phyloP scores from a whole-genome alignment of 345 rosid species.

The Eutrema yunnanense region DNA sequence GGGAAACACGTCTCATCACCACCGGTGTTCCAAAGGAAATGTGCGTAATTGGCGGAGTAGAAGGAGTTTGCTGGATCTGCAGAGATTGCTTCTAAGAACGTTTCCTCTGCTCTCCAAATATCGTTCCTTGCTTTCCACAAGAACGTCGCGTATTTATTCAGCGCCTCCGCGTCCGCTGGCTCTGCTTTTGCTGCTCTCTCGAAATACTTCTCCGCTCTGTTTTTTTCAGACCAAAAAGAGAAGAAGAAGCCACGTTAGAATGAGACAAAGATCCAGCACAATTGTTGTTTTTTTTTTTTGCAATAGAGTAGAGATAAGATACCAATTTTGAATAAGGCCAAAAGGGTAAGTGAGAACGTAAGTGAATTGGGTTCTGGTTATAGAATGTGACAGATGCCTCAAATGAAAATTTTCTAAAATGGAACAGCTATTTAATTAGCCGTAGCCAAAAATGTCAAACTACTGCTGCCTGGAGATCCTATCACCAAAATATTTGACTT shows the following conservation, averaged over 20 bases:
- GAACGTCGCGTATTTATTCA: conserved; percentile 75
- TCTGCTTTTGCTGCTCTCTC: conserved; percentile 61
- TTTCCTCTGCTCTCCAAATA: conserved; percentile 90
- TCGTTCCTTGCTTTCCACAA: conserved; percentile 74
- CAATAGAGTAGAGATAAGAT: conserved; percentile 20
- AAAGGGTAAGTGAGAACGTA: conserved; percentile 9
- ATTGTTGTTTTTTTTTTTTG: not conserved
- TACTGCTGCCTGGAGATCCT: not conserved
- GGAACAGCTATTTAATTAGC: not conserved
- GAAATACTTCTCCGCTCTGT: conserved; percentile 87
- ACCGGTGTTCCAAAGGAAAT: conserved; percentile 94
- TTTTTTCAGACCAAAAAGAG: not conserved
- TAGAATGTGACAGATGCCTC: conserved; percentile 9
- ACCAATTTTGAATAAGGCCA: not conserved
- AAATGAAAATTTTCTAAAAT: not conserved
- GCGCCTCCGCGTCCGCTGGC: conserved; percentile 73
- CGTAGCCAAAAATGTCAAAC: conserved; percentile 13
- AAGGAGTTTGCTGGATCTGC: conserved; percentile 67
- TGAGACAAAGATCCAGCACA: conserved; percentile 12
- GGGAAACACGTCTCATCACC: conserved; percentile 98
- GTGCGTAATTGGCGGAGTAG: conserved; percentile 76
- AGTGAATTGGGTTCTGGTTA: not conserved
- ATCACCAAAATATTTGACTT: not conserved
- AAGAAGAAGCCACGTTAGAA: conserved; percentile 17
- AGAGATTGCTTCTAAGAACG: conserved; percentile 73